A percentile compares a stretch with the other conserved stretches of the same genome.
phyloP scores from a whole-genome alignment of 208 protist genomes.

The Leishmania aethiopica region DNA sequence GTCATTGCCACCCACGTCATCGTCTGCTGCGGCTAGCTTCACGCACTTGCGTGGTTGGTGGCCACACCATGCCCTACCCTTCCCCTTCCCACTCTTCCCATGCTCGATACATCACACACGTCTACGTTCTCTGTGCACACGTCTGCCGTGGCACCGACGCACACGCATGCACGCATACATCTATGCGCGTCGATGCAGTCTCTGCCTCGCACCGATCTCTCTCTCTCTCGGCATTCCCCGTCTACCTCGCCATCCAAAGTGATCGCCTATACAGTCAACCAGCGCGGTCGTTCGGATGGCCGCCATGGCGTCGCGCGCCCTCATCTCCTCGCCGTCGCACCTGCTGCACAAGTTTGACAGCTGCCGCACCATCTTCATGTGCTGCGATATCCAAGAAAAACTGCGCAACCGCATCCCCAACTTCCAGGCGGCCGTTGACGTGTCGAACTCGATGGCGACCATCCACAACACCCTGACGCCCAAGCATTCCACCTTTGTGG shows the following conservation, averaged over 20 bases:
- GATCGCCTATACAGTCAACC: neutral
- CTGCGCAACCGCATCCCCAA: slow-evolving; percentile 45
- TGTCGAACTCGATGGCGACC: slow-evolving; percentile 63
- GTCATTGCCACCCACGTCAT: neutral
- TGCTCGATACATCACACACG: neutral
- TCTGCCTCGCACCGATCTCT: neutral
- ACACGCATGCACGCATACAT: neutral
- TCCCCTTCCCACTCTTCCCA: neutral
- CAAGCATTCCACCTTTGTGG: slow-evolving; percentile 55
- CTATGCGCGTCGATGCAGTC: neutral
- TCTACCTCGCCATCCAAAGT: neutral
- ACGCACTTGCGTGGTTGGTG: neutral
- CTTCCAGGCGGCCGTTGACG: slow-evolving; percentile 58
- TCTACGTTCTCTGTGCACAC: neutral
- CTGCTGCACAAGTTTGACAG: slow-evolving; percentile 29
- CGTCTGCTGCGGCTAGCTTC: neutral
- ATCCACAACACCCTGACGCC: slow-evolving; percentile 41
- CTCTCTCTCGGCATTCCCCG: neutral
- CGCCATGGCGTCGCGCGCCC: neutral
- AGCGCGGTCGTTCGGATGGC: neutral
- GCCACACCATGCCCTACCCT: neutral
- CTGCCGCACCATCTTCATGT: slow-evolving; percentile 54
- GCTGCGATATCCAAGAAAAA: slow-evolving; percentile 71
- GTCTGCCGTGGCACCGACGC: neutral
- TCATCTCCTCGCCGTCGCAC: slow-evolving; percentile 19